These are phyloP conservation scores for Castanospermum australe DNA, from an alignment of 306 rosid species.

Conservation along the genomic window DNA sequence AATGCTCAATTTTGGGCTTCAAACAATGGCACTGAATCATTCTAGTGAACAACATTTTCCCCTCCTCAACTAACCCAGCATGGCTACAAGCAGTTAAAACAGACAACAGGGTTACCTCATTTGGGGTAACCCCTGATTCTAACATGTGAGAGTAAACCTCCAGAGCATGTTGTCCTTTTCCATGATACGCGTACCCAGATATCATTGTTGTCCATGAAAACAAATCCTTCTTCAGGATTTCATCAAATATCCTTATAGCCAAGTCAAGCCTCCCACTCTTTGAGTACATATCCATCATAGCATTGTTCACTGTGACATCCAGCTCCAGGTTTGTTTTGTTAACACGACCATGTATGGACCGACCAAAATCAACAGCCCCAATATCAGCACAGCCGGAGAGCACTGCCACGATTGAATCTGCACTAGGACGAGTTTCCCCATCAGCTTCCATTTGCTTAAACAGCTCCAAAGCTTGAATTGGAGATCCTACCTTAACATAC, in stretches of 20 bases:
- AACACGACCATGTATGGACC: constrained; percentile 21
- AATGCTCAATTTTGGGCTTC: constrained; percentile 29
- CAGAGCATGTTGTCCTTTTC: constrained; percentile 23
- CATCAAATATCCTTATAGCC: constrained; percentile 22
- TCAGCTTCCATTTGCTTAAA: constrained; percentile 7
- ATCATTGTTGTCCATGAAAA: constrained; percentile 35
- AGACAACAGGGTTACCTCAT: constrained; percentile 25
- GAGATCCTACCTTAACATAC: constrained; percentile 24
- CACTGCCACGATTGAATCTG: not conserved
- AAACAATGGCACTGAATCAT: constrained; percentile 22
- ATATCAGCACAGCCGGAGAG: constrained; percentile 29
- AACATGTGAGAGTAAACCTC: constrained; percentile 14
- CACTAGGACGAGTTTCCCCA: not conserved
- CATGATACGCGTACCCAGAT: constrained; percentile 27
- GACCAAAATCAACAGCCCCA: constrained; percentile 24
- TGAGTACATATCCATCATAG: constrained; percentile 25
- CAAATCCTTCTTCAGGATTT: constrained; percentile 24
- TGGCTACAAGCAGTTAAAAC: constrained; percentile 29
- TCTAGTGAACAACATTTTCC: constrained; percentile 1
- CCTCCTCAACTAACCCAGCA: constrained; percentile 21
- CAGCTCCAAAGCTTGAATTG: constrained; percentile 33
- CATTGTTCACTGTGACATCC: constrained; percentile 22
- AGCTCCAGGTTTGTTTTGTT: not conserved
- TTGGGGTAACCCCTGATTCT: constrained; percentile 15
- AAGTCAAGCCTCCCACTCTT: constrained; percentile 35